Evolutionary conservation across 805 yeast genomes (phyloP).

Genomic region (Yarrowia deformans): DNA sequence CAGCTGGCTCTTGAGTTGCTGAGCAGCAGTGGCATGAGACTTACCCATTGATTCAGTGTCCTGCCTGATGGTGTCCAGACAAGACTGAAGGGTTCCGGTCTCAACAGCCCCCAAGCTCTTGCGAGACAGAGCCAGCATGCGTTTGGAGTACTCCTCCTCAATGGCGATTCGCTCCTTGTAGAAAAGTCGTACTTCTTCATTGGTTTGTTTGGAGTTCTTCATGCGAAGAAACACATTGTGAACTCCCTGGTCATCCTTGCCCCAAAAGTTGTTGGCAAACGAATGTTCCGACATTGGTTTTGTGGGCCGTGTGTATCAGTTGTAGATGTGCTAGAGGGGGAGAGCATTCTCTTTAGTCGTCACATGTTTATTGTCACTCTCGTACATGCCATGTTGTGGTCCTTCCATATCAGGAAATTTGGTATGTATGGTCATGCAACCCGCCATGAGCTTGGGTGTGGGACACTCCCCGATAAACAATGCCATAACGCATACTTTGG

Average conservation of each 20-base stretch:
- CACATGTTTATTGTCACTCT: constrained; percentile 21
- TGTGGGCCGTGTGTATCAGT: constrained; percentile 3
- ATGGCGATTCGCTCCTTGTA: constrained; percentile 64
- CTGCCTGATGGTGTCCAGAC: constrained; percentile 63
- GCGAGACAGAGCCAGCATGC: constrained; percentile 59
- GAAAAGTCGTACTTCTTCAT: constrained; percentile 58
- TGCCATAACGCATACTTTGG: constrained; percentile 9
- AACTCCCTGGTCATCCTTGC: constrained; percentile 67
- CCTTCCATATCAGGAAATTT: constrained; percentile 4
- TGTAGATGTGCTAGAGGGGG: constrained; percentile 18
- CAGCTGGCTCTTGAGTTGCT: constrained; percentile 60
- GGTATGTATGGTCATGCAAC: constrained; percentile 24
- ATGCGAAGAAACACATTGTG: constrained; percentile 62
- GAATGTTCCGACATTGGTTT: constrained; percentile 40
- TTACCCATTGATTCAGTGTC: constrained; percentile 67
- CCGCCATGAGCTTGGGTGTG: not conserved
- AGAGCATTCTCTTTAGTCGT: not conserved
- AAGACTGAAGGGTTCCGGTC: constrained; percentile 63
- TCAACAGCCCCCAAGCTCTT: constrained; percentile 63
- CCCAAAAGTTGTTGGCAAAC: constrained; percentile 57
- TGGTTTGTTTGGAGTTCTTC: constrained; percentile 65
- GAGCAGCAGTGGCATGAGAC: constrained; percentile 61
- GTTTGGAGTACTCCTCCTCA: constrained; percentile 75
- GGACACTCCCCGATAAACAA: constrained; percentile 9
- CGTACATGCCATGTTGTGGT: constrained; percentile 25